Base-by-base conservation (phyloP, 106 monocot genomes). In the Platanthera guangdongensis region DNA sequence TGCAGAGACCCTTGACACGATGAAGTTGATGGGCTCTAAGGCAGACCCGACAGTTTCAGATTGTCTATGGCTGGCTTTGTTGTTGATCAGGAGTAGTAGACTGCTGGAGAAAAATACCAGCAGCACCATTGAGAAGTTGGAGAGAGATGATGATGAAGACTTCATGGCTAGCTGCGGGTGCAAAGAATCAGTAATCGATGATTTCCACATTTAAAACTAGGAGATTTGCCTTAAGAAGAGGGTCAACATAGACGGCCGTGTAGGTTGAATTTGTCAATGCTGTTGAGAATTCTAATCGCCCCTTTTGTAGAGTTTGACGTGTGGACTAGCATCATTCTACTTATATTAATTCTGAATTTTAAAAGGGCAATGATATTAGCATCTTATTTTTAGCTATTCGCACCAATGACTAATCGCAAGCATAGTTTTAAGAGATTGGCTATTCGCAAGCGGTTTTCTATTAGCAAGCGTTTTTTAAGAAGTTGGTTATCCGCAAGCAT, bases 91-190 rank as follows among this genome's bases (percentile, higher is more conserved):
- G 51, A 73, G 52, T 18, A 73, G 51, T 12, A 52, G n/a, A 51
- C 13, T 52, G 51, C 73, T 51, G 73, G 52, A 73, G 73, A 73
- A 4, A 47, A 73, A 52, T 12, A 73, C 73, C n/a, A 73, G 19
- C 4, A 73, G 52, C 6, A 51, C 52, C 12, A 15, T 51, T 4
- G 13, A 52, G 50, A 52, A 5, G 2, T 52, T 73, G 50, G 71
- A 72, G 71, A 67, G 67, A 21, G 67, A 45, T 7, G 67, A 14
- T 14, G 53, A 11, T 13, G 53, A 53, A 53, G 67, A 10, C 9
- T 67, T 67, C 67, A 67, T 67, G 67, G 67, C 67, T 67, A 14
- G 8, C 0, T 67, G 10, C 10, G 39, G 21, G 8, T 21, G 2
- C 2, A 60, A 60, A 19, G 6, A 60, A 19, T 2, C 0, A 7